Base-by-base conservation (phyloP, 331 rosid genomes). In the Arachis monticola region DNA sequence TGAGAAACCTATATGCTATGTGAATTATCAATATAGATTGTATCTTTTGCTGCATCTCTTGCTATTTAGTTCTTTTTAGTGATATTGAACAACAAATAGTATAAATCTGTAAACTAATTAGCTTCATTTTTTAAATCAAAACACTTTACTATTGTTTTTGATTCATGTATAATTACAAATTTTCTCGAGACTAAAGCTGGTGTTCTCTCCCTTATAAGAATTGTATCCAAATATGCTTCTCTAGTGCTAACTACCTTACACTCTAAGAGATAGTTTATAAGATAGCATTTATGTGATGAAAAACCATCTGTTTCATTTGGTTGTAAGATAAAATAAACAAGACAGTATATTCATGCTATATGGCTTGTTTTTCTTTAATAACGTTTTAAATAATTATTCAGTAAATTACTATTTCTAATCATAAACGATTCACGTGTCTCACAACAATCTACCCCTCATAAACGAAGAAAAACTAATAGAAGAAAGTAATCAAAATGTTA, bases 221-320 rank as follows among this genome's bases (percentile, higher is more conserved):
- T 47, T 11, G 9, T 47, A 47, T 47, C 52, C 52, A 44, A 44
- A 47, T 10, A 7, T 47, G 12, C 52, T 47, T 11, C 8, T 44
- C 7, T 75, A 12, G 31, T 75, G 72, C 12, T 73, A 62, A 47
- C 52, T 8, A 11, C 52, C 12, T 47, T 1, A 63, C 52, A 62
- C n/a, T 61, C 63, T 10, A 13, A 10, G 14, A 50, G 60, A 31
- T 32, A 57, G 55, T 68, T 40, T 12, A 46, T n/a, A 13, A 31
- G 62, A 13, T 22, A 10, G 9, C 76, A 68, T 52, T 14, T 74
- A 14, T 41, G 27, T 52, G 57, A 75, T 53, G 55, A 69, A 69
- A 62, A 52, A 44, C 10, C 50, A 9, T 30, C 44, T 70, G 67
- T 61, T 35, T 62, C 10, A 41, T 74, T 57, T 65, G 47, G 58